Conservation (phyloP, 345 rosid genomes). For the Salix suchowensis region DNA sequence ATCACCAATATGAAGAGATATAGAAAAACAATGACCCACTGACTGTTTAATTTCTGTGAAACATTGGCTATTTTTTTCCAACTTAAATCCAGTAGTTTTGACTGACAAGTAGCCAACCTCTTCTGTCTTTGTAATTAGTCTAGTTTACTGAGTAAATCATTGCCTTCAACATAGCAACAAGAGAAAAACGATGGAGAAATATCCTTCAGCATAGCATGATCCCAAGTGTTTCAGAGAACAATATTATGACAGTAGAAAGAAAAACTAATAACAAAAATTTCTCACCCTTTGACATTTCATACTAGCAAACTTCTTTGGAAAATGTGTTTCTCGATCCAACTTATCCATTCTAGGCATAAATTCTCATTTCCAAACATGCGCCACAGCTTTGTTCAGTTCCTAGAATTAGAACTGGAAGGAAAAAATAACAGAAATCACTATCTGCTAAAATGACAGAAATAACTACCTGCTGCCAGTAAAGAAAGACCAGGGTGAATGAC, state of each 20-base stretch:
- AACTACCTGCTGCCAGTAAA: neutral
- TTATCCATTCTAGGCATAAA: constrained; percentile 29
- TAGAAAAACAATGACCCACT: neutral
- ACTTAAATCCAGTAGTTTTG: neutral
- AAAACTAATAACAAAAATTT: neutral
- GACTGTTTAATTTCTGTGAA: neutral
- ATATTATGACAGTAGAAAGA: neutral
- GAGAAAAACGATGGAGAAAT: neutral
- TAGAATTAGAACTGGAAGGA: neutral
- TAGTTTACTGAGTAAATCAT: neutral
- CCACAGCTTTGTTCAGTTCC: constrained; percentile 2
- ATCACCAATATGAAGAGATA: neutral
- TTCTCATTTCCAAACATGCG: neutral
- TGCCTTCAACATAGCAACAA: neutral
- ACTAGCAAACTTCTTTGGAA: constrained; percentile 26
- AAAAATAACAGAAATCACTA: neutral
- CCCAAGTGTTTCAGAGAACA: neutral
- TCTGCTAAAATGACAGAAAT: neutral
- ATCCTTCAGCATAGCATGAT: neutral
- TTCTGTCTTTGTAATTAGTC: neutral
- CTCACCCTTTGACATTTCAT: constrained; percentile 41
- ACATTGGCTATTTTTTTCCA: neutral
- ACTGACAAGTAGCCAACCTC: neutral
- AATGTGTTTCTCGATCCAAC: constrained; percentile 26
- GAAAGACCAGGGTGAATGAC: neutral